Evolutionary conservation across 2,329 filamentous ascomycete genomes (phyloP).

Genomic region (Diaporthe sp.): DNA sequence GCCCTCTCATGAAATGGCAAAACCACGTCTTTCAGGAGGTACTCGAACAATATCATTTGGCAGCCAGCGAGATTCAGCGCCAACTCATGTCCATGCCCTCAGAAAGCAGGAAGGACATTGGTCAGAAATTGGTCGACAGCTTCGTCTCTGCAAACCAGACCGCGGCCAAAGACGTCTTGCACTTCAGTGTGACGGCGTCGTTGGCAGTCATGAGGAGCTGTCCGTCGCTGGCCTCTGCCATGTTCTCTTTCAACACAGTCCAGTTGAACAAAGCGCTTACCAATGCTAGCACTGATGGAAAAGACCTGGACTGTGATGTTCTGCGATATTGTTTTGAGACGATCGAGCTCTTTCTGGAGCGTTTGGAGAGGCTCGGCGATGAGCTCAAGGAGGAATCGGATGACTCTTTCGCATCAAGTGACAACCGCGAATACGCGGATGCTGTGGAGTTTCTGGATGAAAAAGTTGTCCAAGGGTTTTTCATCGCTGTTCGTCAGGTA

Average conservation of each 20-base stretch:
- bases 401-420: conserved; percentile 43
- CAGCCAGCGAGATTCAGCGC: conserved; percentile 67
- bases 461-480: conserved; percentile 32
- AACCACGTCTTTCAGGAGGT: conserved; percentile 69
- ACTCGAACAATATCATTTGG: conserved; percentile 68
- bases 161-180: conserved; percentile 65
- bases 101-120: conserved; percentile 57
- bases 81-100: conserved; percentile 65
- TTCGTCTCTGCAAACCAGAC: conserved; percentile 66
- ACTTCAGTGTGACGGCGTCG: conserved; percentile 61
- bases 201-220: conserved; percentile 64
- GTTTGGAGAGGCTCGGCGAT: conserved; percentile 56
- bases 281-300: conserved; percentile 57
- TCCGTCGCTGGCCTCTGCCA: conserved; percentile 58
- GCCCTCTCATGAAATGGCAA: conserved; percentile 68
- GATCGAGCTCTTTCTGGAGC: conserved; percentile 60
- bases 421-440: conserved; percentile 59
- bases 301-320: conserved; percentile 62
- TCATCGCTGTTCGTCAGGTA: conserved; percentile 31
- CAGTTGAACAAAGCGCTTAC: conserved; percentile 66
- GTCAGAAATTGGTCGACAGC: conserved; percentile 59
- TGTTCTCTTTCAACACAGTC: conserved; percentile 62
- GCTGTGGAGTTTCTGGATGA: conserved; percentile 50
- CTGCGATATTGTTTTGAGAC: conserved; percentile 60
- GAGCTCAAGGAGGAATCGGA: conserved; percentile 53